Evolutionary conservation across 495 filamentous ascomycete species (phyloP), one percentile per base, ranked within the genome.

Genomic region (Tuber aestivum): DNA sequence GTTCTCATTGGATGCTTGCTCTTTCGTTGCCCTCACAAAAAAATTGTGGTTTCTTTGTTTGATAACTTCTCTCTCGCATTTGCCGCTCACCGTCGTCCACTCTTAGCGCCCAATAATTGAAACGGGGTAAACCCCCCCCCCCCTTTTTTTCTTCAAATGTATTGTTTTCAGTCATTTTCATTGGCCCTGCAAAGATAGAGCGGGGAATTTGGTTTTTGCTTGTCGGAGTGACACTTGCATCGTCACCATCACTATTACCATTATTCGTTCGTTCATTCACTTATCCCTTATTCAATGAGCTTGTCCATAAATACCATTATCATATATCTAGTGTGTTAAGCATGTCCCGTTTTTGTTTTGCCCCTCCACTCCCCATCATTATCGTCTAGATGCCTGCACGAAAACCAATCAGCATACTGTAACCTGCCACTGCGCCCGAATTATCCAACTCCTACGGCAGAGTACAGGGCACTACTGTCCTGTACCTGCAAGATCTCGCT

Each of bases 81-180:
- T 77, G 38, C 72, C 70, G 70, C 78, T 79, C 76, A 65, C 69
- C 72, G 44, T 61, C 50, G 76, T 41, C 74, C 69, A 40, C 69
- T 72, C 65, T 41, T 74, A 41, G 61, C 70, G 76, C 72, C 70
- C 72, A 73, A 79, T 75, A 75, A 79, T 71, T 70, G 75, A 79
- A 70, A 76, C 69, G 72, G 73, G 72, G 68, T 35, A 56, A 41
- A 72, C 41, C 70, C 72, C n/a, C n/a, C n/a, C n/a, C n/a, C n/a
- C n/a, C n/a, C n/a, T n/a, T n/a, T 72, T 27, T 56, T 35, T 35
- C 8, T 35, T 27, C 27, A 35, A 65, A 35, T 65, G 56, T 35
- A 65, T 65, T 65, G 50, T 35, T 65, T 50, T 56, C 35, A 35
- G 56, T 65, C 56, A 65, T 65, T 65, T 35, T 65, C 56, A 35